Percentiles rank a stretch among this genome's conserved stretches.
phyloP scores from a whole-genome alignment of 257 asterid genomes.

The Knoxia roxburghii region DNA sequence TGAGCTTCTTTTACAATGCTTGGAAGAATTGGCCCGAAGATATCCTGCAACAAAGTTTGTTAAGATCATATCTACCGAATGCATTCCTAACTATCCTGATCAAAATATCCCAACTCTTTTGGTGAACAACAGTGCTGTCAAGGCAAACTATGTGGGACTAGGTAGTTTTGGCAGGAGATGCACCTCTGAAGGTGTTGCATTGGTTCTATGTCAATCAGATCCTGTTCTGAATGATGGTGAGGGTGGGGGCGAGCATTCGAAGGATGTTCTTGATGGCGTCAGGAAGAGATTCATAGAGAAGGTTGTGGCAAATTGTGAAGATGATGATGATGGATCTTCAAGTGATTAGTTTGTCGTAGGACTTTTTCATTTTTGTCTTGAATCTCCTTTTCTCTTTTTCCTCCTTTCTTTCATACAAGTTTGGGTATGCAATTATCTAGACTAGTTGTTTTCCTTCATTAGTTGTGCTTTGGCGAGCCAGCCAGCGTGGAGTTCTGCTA shows the following conservation, averaged over 20 bases:
- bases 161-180: slow-evolving; percentile 89
- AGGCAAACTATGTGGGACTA: slow-evolving; percentile 75
- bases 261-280: slow-evolving; percentile 74
- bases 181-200: slow-evolving; percentile 88
- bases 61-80: slow-evolving; percentile 84
- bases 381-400: too few relatives aligned
- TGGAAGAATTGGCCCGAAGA: slow-evolving; percentile 69
- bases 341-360: slow-evolving; percentile 77
- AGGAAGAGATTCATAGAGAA: slow-evolving; percentile 83
- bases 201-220: slow-evolving; percentile 78
- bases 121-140: slow-evolving; percentile 79
- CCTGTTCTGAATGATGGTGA: slow-evolving; percentile 85
- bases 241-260: slow-evolving; percentile 55
- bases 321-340: slow-evolving; percentile 64
- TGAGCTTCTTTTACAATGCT: slow-evolving; percentile 69
- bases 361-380: too few relatives aligned
- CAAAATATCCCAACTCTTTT: slow-evolving; percentile 81
- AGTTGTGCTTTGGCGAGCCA: too few relatives aligned
- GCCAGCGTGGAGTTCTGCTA: slow-evolving; percentile 90
- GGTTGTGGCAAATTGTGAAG: slow-evolving; percentile 69
- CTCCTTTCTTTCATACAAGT: too few relatives aligned
- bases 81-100: slow-evolving; percentile 96
- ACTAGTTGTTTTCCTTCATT: too few relatives aligned
- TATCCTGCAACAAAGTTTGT: slow-evolving; percentile 90
- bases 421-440: too few relatives aligned